Evolutionary conservation across 1,139 yeast species (phyloP), one percentile per base, ranked within the genome.

Genomic region (Geotrichum citri-aurantii): DNA sequence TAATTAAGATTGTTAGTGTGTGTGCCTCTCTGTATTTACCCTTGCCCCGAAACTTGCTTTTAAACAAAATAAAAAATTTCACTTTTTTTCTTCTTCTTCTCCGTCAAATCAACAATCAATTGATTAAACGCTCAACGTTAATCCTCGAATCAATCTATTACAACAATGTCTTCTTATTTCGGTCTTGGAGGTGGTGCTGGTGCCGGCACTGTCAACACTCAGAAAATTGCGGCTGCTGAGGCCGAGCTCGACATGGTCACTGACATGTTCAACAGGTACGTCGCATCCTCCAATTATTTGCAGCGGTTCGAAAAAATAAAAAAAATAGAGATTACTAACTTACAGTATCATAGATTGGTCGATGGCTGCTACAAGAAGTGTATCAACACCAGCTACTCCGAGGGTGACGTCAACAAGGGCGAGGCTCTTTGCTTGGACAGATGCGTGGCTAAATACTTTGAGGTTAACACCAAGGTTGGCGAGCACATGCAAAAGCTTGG

Each of bases 361-460:
- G 91, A 86, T 67, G 88, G 91, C 68, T 93, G 99, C 75, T 95
- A 93, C 75, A 75, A 79, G 69, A 93, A 93, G 78, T 93, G 99
- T 77, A 88, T 93, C 72, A 72, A 72, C 65, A 77, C 77, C 69
- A 78, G 78, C 72, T 92, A 92, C 78, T 71, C 74, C 61, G 95
- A 89, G 61, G 88, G 93, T 59, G 95, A 87, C 40, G 79, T 93
- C 65, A 81, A 81, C 76, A 90, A 89, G 79, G 85, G 81, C 69
- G 99, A 93, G 77, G 84, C 93, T 52, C 80, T 89, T 60, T 93
- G 99, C 75, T 81, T 95, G 66, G 99, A 93, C 77, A 86, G 99
- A 80, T 93, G 99, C 78, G 99, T 93, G 63, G 84, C 96, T 69
- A 93, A 93, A 76, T 93, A 93, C 77, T 95, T 95, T 68, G 97